These are phyloP conservation scores for Rhinocladiella similis DNA, from an alignment of 2,329 filamentous ascomycete species.

Conservation along the genomic window DNA sequence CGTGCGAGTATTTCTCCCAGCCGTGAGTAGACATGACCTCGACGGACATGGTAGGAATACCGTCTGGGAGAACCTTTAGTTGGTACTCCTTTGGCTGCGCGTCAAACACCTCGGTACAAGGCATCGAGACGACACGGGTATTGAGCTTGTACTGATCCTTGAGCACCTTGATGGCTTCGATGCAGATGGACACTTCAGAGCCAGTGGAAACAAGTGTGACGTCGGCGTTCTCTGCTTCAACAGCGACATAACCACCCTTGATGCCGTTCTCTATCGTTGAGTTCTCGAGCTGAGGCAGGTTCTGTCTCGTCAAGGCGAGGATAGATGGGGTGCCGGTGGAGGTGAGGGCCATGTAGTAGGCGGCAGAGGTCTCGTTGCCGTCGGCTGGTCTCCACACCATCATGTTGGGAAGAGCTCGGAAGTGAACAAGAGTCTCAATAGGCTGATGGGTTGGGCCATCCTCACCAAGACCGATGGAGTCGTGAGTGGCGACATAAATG, in stretches of 20 bases:
- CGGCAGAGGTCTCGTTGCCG: slow-evolving; percentile 95
- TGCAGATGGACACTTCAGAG: slow-evolving; percentile 90
- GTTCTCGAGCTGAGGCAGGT: slow-evolving; percentile 95
- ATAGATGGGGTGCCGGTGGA: slow-evolving; percentile 89
- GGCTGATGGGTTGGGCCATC: slow-evolving; percentile 98
- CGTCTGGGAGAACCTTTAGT: slow-evolving; percentile 87
- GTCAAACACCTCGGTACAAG: slow-evolving; percentile 97
- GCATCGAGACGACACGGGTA: slow-evolving; percentile 90
- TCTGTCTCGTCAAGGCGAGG: slow-evolving; percentile 93
- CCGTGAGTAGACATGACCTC: slow-evolving; percentile 97
- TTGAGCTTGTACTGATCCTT: slow-evolving; percentile 84
- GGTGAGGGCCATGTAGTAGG: slow-evolving; percentile 93
- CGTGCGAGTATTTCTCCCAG: slow-evolving; percentile 98
- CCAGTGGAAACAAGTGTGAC: slow-evolving; percentile 92
- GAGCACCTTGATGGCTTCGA: slow-evolving; percentile 89
- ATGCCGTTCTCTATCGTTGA: slow-evolving; percentile 84
- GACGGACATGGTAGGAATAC: slow-evolving; percentile 87
- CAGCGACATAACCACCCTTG: slow-evolving; percentile 93
- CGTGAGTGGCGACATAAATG: slow-evolving; percentile 97
- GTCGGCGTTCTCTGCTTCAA: slow-evolving; percentile 79
- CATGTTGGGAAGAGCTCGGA: slow-evolving; percentile 97
- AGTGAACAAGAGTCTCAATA: slow-evolving; percentile 96
- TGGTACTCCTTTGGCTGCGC: slow-evolving; percentile 91
- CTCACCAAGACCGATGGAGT: slow-evolving; percentile 98
- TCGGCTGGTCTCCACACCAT: slow-evolving; percentile 99